Conservation (phyloP, 108 stramenopile species). For the Chaetoceros tenuissimus region DNA sequence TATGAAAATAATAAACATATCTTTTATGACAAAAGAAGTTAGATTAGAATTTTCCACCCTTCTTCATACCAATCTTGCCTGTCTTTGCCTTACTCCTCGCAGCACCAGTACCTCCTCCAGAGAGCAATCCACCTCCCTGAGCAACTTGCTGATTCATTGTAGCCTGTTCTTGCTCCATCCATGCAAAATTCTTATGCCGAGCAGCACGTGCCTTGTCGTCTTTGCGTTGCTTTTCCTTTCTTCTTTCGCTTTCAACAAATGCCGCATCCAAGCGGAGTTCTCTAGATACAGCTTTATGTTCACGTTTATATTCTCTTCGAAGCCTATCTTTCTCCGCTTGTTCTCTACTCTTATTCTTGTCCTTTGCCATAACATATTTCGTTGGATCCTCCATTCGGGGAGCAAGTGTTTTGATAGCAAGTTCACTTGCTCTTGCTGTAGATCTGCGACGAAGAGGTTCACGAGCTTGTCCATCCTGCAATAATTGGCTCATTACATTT, state of each 20-base stretch:
- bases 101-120: conserved; percentile 78
- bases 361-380: conserved; percentile 82
- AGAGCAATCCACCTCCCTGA: conserved; percentile 71
- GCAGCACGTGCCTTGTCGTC: conserved; percentile 58
- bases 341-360: conserved; percentile 77
- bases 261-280: conserved; percentile 82
- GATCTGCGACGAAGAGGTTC: conserved; percentile 50
- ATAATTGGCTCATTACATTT: conserved; percentile 19
- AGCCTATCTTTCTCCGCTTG: conserved; percentile 81
- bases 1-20: too few relatives aligned
- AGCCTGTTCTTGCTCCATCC: conserved; percentile 86
- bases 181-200: conserved; percentile 82
- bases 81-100: conserved; percentile 61
- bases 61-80: conserved; percentile 82
- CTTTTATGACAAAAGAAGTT: too few relatives aligned
- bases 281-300: conserved; percentile 89
- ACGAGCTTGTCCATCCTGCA: conserved; percentile 16
- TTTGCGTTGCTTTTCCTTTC: conserved; percentile 48
- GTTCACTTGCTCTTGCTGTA: conserved; percentile 23
- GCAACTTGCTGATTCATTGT: conserved; percentile 88
- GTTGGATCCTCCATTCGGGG: conserved; percentile 85
- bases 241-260: conserved; percentile 75
- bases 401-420: conserved; percentile 70
- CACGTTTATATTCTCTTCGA: conserved; percentile 89
- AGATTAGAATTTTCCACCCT: conserved; percentile 74